phyloP scores from a whole-genome alignment of 345 rosid genomes.

The Erucastrum elatum region DNA sequence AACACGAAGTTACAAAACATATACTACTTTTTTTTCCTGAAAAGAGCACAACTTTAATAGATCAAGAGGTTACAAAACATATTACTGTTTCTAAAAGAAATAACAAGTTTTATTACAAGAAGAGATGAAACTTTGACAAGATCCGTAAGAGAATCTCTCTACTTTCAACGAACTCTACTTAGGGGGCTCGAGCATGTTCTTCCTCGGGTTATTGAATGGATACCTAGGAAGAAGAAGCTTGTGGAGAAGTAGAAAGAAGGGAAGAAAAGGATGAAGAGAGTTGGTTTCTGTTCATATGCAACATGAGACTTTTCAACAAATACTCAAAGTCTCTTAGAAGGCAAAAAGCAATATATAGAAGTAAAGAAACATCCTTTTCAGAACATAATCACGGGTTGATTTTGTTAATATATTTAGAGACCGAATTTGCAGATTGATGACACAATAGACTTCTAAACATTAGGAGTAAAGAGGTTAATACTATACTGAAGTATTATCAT shows the following conservation, averaged over 20 bases:
- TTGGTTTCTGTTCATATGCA: too few relatives aligned
- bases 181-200: slow-evolving; percentile 95
- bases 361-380: not conserved
- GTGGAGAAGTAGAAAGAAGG: slow-evolving; percentile 94
- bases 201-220: slow-evolving; percentile 77
- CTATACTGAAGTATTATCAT: not conserved
- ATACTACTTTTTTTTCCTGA: too few relatives aligned
- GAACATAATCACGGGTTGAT: not conserved
- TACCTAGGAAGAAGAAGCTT: slow-evolving; percentile 86
- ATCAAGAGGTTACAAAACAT: too few relatives aligned
- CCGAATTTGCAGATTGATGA: not conserved
- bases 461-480: not conserved
- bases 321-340: slow-evolving; percentile 77
- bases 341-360: not conserved
- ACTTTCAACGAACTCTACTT: too few relatives aligned
- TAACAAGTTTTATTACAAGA: too few relatives aligned
- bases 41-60: too few relatives aligned
- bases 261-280: not conserved
- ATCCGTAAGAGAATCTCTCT: too few relatives aligned
- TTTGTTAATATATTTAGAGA: too few relatives aligned
- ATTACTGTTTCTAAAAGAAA: too few relatives aligned
- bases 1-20: too few relatives aligned
- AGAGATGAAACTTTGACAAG: too few relatives aligned
- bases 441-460: not conserved
- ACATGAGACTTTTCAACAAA: slow-evolving; percentile 89